Evolutionary conservation across 441 rosid genomes (phyloP).

Genomic region (Corymbia calophylla): DNA sequence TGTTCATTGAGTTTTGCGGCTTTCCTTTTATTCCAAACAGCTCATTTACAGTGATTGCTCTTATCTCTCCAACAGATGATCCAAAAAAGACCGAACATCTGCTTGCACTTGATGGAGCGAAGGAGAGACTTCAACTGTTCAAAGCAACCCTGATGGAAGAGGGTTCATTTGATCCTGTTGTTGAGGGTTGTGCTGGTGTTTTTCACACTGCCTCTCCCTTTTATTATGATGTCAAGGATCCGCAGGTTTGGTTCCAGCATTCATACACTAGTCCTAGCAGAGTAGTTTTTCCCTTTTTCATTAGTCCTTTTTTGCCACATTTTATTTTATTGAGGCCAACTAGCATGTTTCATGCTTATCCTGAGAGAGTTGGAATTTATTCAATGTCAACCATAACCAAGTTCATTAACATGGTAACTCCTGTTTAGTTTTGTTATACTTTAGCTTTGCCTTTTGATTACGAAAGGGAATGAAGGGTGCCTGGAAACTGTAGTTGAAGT

Average conservation of each 20-base stretch:
- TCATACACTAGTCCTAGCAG: not conserved
- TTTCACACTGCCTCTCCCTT: constrained; percentile 25
- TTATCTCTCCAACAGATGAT: constrained; percentile 16
- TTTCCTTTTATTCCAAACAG: not conserved
- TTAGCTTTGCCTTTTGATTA: not conserved
- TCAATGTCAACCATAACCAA: not conserved
- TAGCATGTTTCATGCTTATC: not conserved
- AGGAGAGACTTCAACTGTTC: constrained; percentile 27
- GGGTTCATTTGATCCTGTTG: constrained; percentile 12
- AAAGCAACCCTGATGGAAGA: constrained; percentile 23
- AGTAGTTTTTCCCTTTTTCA: not conserved
- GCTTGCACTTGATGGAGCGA: constrained; percentile 10
- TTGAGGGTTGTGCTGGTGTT: constrained; percentile 3
- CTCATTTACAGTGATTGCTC: not conserved
- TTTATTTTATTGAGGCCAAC: not conserved
- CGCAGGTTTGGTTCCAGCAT: constrained; percentile 22
- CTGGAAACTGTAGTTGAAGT: not conserved
- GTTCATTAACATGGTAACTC: not conserved
- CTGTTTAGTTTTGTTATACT: not conserved
- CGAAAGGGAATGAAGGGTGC: not conserved
- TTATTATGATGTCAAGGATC: constrained; percentile 44
- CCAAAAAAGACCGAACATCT: constrained; percentile 39
- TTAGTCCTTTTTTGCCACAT: not conserved
- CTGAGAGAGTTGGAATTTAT: not conserved
- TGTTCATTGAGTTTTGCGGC: not conserved